Evolutionary conservation across 2,329 filamentous ascomycete species (phyloP), one percentile per base, ranked within the genome.

Genomic region (Fusarium xyrophilum): DNA sequence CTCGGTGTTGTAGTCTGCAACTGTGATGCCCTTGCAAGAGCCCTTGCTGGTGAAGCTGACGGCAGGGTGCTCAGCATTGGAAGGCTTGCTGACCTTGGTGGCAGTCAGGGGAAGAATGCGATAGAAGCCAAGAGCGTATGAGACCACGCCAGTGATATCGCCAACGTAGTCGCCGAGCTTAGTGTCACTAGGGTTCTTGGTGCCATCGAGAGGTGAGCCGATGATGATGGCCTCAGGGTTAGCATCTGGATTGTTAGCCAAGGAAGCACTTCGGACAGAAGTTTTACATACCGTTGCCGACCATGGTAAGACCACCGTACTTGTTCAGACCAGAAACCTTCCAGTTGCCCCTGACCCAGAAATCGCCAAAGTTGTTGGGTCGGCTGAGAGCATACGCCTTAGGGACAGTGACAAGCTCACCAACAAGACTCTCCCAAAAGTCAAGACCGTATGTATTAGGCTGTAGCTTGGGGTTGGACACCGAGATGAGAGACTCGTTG

Each of bases 191-290:
- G 86, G 85, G 76, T 91, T 91, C 27, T 79, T 80, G 47, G 85
- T 85, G 43, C 88, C 89, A 68, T 92, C 90, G 3, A 92, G 82
- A 7, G 90, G 89, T 3, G 80, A 75, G 25, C 88, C 88, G 61
- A 93, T 86, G 57, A 88, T 78, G 69, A 93, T 89, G 46, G 87
- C 82, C 77, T 93, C 90, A 0, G 90, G 90, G 73, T 92, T 92
- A 42, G 86, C 86, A 74, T 92, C 89, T 77, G 35, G 64, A 40
- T 32, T 25, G 32, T 74, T 35, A 72, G 63, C 14, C 10, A 50
- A 55, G 32, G 3, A 7, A n/a, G 9, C 17, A 27, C 30, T 21
- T 30, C 8, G 4, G 4, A 9, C 21, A 13, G 19, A 32, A 39
- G 30, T 2, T 27, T 11, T 30, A 59, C 76, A 65, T 75, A 86